Evolutionary conservation across 306 rosid genomes (phyloP).

Genomic region (Prunus kanzakura): DNA sequence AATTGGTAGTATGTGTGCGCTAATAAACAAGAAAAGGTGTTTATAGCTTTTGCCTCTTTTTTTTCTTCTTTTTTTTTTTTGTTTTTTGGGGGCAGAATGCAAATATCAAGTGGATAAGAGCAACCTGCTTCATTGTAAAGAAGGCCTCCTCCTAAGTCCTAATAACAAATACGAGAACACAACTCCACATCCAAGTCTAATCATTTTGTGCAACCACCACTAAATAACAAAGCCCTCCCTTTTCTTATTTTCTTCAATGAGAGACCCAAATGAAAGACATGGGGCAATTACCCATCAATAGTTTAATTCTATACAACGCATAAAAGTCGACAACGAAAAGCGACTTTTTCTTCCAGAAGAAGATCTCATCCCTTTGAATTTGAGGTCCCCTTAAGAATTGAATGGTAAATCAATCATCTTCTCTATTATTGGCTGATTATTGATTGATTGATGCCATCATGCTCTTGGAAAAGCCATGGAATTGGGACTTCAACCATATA

Average conservation of each 20-base stretch:
- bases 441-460: not conserved
- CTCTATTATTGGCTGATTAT: not conserved
- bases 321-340: constrained; percentile 4
- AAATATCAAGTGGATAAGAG: constrained; percentile 20
- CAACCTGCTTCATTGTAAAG: constrained; percentile 24
- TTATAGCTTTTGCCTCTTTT: not conserved
- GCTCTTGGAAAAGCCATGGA: constrained; percentile 17
- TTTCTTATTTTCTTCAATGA: constrained; percentile 13
- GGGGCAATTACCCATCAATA: not conserved
- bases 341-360: not conserved
- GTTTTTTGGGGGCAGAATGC: not conserved
- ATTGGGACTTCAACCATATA: constrained; percentile 23
- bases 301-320: not conserved
- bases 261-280: constrained; percentile 19
- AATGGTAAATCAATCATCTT: not conserved
- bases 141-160: not conserved
- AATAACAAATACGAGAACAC: constrained; percentile 3
- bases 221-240: constrained; percentile 1
- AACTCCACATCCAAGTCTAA: not conserved
- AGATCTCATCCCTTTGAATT: constrained; percentile 6
- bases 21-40: not conserved
- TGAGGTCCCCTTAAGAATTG: not conserved
- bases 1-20: not conserved
- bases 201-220: constrained; percentile 32
- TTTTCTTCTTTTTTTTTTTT: not conserved